Percentiles rank a stretch among this genome's conserved stretches.
phyloP scores from a whole-genome alignment of 2,329 filamentous ascomycete genomes.

The Cladorrhinum sp. region DNA sequence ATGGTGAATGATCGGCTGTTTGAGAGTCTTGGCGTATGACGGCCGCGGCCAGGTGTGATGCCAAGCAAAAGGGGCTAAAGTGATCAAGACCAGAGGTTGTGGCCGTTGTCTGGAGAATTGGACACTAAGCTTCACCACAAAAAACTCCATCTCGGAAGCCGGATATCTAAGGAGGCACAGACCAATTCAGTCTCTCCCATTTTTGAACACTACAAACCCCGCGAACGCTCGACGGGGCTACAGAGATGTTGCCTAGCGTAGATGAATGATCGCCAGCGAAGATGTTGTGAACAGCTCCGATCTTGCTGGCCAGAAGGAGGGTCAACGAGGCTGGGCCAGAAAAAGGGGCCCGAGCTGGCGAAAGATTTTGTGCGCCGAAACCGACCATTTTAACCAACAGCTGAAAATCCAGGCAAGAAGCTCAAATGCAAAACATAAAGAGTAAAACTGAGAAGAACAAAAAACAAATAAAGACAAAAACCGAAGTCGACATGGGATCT shows the following conservation, averaged over 20 bases:
- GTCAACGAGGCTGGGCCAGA: not conserved
- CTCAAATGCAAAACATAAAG: not conserved
- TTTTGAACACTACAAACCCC: no score
- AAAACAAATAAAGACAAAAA: not conserved
- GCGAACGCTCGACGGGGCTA: no score
- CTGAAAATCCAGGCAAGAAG: not conserved
- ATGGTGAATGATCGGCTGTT: not conserved
- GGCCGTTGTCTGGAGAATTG: not conserved
- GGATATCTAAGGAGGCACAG: no score
- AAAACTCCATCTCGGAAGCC: not conserved
- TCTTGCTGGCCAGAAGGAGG: not conserved
- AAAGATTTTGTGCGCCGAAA: not conserved
- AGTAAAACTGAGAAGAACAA: not conserved
- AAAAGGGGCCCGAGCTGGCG: not conserved
- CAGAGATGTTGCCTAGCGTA: not conserved
- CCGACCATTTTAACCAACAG: not conserved
- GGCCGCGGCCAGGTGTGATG: not conserved
- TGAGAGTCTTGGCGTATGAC: not conserved
- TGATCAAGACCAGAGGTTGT: not conserved
- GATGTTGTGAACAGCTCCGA: not conserved
- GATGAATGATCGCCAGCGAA: not conserved
- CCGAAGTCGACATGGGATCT: no score
- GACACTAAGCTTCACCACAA: no score
- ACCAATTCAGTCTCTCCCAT: no score
- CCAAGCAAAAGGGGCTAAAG: not conserved